Conservation (phyloP, 495 filamentous ascomycete species). For the Penicillium ochrochloron region DNA sequence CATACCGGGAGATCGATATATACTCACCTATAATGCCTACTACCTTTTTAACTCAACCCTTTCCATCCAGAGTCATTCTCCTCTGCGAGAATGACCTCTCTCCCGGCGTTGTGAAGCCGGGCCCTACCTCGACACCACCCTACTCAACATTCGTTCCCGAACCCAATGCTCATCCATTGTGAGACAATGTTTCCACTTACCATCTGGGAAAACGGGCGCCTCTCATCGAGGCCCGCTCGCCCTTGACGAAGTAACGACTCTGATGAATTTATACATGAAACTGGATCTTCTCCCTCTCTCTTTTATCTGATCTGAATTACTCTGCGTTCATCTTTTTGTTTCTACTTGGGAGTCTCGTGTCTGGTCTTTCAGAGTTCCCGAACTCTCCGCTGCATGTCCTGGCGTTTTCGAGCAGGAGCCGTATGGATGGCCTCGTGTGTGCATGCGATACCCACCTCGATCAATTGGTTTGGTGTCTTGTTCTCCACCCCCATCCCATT, state of each 20-base stretch:
- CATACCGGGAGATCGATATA: background rate
- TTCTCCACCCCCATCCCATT: conserved; percentile 8
- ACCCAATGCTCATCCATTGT: background rate
- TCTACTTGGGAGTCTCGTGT: conserved; percentile 25
- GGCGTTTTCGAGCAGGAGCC: conserved; percentile 40
- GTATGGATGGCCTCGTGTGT: conserved; percentile 37
- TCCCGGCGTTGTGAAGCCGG: background rate
- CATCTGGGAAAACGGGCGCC: conserved; percentile 3
- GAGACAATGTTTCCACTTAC: background rate
- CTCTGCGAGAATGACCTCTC: conserved; percentile 2
- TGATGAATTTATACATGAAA: conserved; percentile 49
- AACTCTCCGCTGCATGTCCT: conserved; percentile 38
- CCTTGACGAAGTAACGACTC: conserved; percentile 48
- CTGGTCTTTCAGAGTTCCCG: conserved; percentile 27
- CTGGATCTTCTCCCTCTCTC: conserved; percentile 22
- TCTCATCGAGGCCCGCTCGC: conserved; percentile 6
- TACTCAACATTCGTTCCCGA: background rate
- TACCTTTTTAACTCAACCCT: background rate
- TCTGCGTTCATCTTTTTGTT: conserved; percentile 17
- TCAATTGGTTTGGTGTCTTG: conserved; percentile 29
- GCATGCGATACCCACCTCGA: conserved; percentile 48
- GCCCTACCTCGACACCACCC: background rate
- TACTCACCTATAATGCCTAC: conserved; percentile 2
- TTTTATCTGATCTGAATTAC: conserved; percentile 14
- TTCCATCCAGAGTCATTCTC: background rate